These are phyloP conservation scores for Psophocarpus tetragonolobus DNA, from an alignment of 306 rosid genomes.

Conservation along the genomic window DNA sequence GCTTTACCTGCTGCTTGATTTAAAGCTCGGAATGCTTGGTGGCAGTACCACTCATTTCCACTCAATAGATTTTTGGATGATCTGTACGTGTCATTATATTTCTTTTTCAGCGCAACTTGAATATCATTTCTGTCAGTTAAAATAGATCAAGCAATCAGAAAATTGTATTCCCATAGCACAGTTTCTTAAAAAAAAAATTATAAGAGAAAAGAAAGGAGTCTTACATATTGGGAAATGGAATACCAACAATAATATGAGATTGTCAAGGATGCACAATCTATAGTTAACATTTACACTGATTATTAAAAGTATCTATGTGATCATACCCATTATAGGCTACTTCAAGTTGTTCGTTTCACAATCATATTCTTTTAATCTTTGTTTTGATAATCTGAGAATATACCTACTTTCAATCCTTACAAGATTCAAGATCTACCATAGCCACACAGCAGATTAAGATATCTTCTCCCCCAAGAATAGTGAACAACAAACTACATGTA, in stretches of 20 bases:
- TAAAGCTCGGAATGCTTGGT: constrained; percentile 94
- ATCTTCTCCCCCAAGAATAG: not conserved
- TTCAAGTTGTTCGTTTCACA: not conserved
- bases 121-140: constrained; percentile 70
- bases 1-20: constrained; percentile 95
- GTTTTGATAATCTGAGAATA: constrained; percentile 16
- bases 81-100: constrained; percentile 78
- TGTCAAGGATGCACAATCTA: constrained; percentile 57
- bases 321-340: constrained; percentile 26
- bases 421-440: constrained; percentile 22
- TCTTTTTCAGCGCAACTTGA: constrained; percentile 76
- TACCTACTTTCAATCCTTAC: not conserved
- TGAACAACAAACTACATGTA: not conserved
- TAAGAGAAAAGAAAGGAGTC: constrained; percentile 38
- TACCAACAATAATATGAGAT: constrained; percentile 88
- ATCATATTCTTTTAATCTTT: not conserved
- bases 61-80: constrained; percentile 71
- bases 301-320: constrained; percentile 2
- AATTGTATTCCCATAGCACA: not conserved
- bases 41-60: constrained; percentile 94
- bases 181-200: constrained; percentile 22
- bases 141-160: constrained; percentile 45
- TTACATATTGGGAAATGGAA: constrained; percentile 97
- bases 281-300: constrained; percentile 19
- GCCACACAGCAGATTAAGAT: constrained; percentile 18